These are phyloP conservation scores for Cladosporium austrohemisphaericum DNA, from an alignment of 2,329 filamentous ascomycete species.

Conservation along the genomic window DNA sequence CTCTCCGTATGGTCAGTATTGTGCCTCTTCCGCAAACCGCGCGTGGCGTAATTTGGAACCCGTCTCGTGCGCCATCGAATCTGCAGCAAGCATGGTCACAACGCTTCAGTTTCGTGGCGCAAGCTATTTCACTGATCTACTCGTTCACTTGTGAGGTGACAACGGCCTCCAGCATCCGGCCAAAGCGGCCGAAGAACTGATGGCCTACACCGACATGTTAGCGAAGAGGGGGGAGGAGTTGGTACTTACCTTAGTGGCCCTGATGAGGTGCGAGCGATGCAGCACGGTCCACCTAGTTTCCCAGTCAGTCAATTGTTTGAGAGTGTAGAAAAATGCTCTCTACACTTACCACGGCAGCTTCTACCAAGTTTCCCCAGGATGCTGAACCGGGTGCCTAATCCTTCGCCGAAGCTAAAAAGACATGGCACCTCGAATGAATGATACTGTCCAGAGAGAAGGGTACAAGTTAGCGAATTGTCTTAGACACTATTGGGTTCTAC, in stretches of 20 bases:
- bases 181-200: background rate
- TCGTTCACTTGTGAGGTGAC: too few species aligned
- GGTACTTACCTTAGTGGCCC: conserved; percentile 2
- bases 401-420: background rate
- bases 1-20: too few species aligned
- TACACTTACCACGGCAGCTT: background rate
- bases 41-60: too few species aligned
- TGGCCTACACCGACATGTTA: background rate
- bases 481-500: too few species aligned
- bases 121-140: too few species aligned
- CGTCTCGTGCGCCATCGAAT: too few species aligned
- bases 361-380: background rate
- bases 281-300: background rate
- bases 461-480: too few species aligned
- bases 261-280: conserved; percentile 1
- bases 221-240: background rate
- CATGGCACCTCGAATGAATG: conserved; percentile 1
- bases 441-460: too few species aligned
- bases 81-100: background rate
- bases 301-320: background rate
- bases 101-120: too few species aligned
- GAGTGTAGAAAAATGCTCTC: too few species aligned
- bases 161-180: conserved; percentile 5
- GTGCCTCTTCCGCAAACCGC: too few species aligned
- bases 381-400: background rate